These are phyloP conservation scores for Globisporangium cystogenes DNA, from an alignment of 352 stramenopile genomes.

Conservation along the genomic window DNA sequence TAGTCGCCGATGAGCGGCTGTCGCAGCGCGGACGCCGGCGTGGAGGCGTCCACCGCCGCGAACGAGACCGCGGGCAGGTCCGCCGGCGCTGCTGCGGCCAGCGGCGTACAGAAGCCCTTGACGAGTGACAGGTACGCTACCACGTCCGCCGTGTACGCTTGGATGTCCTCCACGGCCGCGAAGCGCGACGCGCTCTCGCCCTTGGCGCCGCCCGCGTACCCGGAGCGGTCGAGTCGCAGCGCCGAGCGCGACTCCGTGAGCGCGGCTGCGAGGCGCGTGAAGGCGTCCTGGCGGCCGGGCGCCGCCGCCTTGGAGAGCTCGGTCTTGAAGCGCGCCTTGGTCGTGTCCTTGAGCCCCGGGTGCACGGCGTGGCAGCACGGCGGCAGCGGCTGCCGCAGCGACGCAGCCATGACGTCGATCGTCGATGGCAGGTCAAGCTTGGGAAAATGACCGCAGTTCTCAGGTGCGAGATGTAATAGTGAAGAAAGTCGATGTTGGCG, in stretches of 20 bases:
- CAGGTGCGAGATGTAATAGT: too few species aligned
- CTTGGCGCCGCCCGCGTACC: neutral
- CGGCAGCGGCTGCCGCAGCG: conserved; percentile 34
- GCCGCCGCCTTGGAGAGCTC: conserved; percentile 35
- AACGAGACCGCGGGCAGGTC: conserved; percentile 2
- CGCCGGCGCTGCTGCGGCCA: conserved; percentile 9
- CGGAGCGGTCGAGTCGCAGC: conserved; percentile 21
- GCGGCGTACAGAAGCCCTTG: conserved; percentile 34
- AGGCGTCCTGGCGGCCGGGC: conserved; percentile 21
- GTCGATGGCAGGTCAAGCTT: too few species aligned
- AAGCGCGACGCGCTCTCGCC: conserved; percentile 18
- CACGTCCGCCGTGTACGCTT: conserved; percentile 27
- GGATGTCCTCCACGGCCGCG: conserved; percentile 22
- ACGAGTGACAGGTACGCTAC: conserved; percentile 48
- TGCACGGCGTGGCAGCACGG: conserved; percentile 50
- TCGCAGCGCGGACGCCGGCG: conserved; percentile 16
- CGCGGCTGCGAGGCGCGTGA: conserved; percentile 30
- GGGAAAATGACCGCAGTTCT: too few species aligned
- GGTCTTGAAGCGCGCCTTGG: conserved; percentile 35
- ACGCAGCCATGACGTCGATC: conserved; percentile 8
- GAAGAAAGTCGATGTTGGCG: too few species aligned
- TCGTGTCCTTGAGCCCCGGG: conserved; percentile 27
- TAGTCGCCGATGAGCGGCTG: conserved; percentile 39
- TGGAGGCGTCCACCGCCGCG: neutral
- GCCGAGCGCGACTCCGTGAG: conserved; percentile 31